Conservation (phyloP, 371 early-diverging fungal species). For the Saksenaea vasiformis region DNA sequence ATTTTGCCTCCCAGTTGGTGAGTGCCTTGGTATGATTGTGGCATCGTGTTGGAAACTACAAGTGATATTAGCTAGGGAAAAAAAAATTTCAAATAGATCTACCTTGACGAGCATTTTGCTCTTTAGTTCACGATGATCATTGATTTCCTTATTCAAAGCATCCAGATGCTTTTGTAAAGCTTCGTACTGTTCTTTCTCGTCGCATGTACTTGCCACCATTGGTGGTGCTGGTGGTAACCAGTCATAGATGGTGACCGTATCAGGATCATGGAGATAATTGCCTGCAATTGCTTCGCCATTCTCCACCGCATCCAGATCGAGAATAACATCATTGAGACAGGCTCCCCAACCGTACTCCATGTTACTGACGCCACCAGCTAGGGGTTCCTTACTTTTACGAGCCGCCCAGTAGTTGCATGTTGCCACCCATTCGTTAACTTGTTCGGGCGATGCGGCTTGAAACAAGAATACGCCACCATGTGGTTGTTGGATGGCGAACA, state of each 20-base stretch:
- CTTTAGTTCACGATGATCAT: slow-evolving; percentile 44
- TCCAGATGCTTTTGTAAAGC: slow-evolving; percentile 29
- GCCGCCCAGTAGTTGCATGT: slow-evolving; percentile 94
- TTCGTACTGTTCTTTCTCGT: slow-evolving; percentile 30
- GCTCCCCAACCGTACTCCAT: slow-evolving; percentile 91
- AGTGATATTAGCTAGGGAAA: background rate
- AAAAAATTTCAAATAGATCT: slow-evolving; percentile 7
- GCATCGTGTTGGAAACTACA: slow-evolving; percentile 55
- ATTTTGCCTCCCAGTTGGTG: slow-evolving; percentile 83
- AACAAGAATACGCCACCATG: slow-evolving; percentile 84
- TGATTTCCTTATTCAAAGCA: slow-evolving; percentile 34
- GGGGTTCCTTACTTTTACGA: slow-evolving; percentile 82
- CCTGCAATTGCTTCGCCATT: slow-evolving; percentile 14
- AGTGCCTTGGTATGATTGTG: slow-evolving; percentile 64
- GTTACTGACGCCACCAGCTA: slow-evolving; percentile 80
- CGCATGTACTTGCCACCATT: slow-evolving; percentile 28
- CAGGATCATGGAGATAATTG: slow-evolving; percentile 22
- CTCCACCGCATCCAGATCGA: slow-evolving; percentile 31
- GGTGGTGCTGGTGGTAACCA: slow-evolving; percentile 45
- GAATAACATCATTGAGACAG: slow-evolving; percentile 46
- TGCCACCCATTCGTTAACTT: slow-evolving; percentile 79
- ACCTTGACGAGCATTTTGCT: slow-evolving; percentile 35
- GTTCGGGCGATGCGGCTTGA: slow-evolving; percentile 68
- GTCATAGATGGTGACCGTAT: slow-evolving; percentile 23
- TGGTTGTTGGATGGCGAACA: slow-evolving; percentile 80